Base-by-base conservation (phyloP, 768 basidiomycete species). In the Trametes coccinea region DNA sequence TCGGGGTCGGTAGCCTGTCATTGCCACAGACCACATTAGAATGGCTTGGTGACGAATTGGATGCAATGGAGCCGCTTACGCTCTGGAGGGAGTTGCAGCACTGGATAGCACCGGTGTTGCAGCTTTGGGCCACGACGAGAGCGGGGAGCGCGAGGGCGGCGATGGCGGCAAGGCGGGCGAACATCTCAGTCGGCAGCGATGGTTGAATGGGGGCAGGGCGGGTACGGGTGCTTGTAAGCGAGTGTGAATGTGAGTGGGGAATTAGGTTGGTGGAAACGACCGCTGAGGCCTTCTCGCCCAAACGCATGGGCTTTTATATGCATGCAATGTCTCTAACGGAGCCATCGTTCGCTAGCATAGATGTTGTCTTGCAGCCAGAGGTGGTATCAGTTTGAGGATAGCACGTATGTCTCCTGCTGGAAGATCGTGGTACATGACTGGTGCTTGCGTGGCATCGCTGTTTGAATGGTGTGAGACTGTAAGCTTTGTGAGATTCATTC, bases 21-120 rank as follows among this genome's bases (percentile, higher is more conserved):
- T 22, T 22, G 22, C 22, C 22, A 22, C 22, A 22, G 22, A 22
- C 22, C 22, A 22, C 22, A 22, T 22, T 22, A 22, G 22, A 22
- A 22, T 22, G 22, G 22, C 22, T 22, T 22, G 22, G 22, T 22
- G 22, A 22, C 22, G 22, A 22, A 22, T 22, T 22, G 22, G 22
- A 22, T 22, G 22, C 22, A 22, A 46, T 46, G 4, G 17, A 27
- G 7, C 17, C 10, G 10, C 67, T 14, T 34, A 29, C 67, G 66
- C 62, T 27, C 50, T 60, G 51, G 30, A 72, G 62, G 34, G 22
- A 61, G 62, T 74, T 62, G 66, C 74, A 75, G 66, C 74, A 74
- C 49, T 72, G 69, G 51, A 71, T 55, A 10, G 67, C 51, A 33
- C 72, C 72, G 3, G 72, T 71, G 67, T 64, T 68, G 70, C 74